Percentiles rank a stretch among this genome's conserved stretches.
Conservation (phyloP, 768 basidiomycete genomes). For the Mycena crocata region DNA sequence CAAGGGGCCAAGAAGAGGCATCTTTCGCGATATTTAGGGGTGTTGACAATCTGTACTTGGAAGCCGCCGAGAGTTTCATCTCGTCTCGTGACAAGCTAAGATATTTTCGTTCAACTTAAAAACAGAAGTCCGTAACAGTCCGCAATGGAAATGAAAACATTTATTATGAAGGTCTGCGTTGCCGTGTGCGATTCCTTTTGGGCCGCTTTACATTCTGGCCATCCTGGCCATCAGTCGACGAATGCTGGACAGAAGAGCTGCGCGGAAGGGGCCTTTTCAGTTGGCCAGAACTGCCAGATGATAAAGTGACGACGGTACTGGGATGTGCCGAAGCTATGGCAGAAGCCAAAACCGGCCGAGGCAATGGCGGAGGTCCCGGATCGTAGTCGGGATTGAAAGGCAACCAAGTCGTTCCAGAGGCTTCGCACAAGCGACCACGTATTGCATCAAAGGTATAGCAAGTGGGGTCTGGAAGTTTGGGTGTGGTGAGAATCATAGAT, state of each 20-base stretch:
- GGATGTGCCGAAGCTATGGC: neutral
- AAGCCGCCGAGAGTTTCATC: too few relatives aligned
- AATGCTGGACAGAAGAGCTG: neutral
- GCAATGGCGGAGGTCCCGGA: constrained; percentile 74
- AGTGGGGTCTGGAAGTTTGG: constrained; percentile 47
- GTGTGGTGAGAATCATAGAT: constrained; percentile 52
- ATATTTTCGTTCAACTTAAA: too few relatives aligned
- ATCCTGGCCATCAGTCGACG: neutral
- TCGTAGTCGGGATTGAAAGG: constrained; percentile 77
- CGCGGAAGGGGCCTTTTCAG: constrained; percentile 7
- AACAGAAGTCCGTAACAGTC: too few relatives aligned
- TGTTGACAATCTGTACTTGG: too few relatives aligned
- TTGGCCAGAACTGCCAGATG: neutral
- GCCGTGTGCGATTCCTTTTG: constrained; percentile 20
- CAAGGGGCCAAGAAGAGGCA: too few relatives aligned
- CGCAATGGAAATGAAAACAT: too few relatives aligned
- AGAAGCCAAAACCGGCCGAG: constrained; percentile 26
- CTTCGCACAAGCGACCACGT: constrained; percentile 58
- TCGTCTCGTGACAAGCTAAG: too few relatives aligned
- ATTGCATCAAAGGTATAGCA: constrained; percentile 72
- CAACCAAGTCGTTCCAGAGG: constrained; percentile 60
- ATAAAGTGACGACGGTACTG: neutral
- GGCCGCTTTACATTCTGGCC: neutral
- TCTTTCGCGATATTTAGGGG: too few relatives aligned
- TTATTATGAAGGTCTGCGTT: neutral